Evolutionary conservation across 352 stramenopile species (phyloP), one percentile per base, ranked within the genome.

Genomic region (Plasmopara viticola): DNA sequence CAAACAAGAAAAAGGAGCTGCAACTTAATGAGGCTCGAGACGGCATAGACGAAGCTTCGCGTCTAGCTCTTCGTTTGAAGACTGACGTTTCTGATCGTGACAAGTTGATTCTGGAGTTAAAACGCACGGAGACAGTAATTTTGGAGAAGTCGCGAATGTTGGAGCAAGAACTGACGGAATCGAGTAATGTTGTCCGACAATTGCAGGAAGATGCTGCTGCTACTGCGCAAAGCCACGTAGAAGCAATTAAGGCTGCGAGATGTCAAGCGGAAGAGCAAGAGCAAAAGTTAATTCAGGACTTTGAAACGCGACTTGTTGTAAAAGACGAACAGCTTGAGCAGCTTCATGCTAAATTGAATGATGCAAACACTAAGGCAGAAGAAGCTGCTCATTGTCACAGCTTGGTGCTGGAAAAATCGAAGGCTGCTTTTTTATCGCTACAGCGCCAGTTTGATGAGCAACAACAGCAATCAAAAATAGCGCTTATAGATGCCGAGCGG

Each of bases 371-470:
- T 2, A 53, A 62, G 39, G 14, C 48, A 44, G 40, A 62, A 55
- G 56, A 72, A 59, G 18, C 29, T 28, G 34, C 25, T 39, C 57
- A 14, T 51, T 39, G 55, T 20, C 38, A 71, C 31, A 55, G 50
- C 7, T 43, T 33, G 13, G 29, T 57, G 37, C 4, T 76, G 12
- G 38, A 64, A 41, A 35, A 64, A 9, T 64, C 67, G 52, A 34
- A 73, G 17, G 13, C 33, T 12, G 39, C 37, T 45, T 47, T 87
- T 42, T 63, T 62, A 39, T 57, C 53, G 15, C 51, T 87, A 48
- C 70, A 86, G 56, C 63, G 52, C 9, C 64, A 82, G 38, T 48
- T 87, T 45, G 58, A 68, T 44, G 60, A 75, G 9, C 66, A 71
- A 28, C 73, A 75, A 51, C 47, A 72, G 2, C 20, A 66, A 13